These are phyloP conservation scores for Apostasia ramifera DNA, from an alignment of 106 monocot species.

Conservation along the genomic window DNA sequence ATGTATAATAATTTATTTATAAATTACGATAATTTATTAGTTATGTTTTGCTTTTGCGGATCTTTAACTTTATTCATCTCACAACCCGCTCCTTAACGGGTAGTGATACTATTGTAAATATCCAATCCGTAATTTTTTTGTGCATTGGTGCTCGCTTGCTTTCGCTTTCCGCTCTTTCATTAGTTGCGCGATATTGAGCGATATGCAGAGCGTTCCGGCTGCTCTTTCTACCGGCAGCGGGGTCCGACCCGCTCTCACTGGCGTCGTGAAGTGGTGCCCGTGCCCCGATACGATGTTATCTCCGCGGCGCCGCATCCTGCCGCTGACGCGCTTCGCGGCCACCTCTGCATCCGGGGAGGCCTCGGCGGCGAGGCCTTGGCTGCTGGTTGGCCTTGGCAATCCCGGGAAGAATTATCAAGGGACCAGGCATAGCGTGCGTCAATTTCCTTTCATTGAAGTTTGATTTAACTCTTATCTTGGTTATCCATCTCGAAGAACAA, in stretches of 20 bases:
- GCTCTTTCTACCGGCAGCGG: slow-evolving; percentile 6
- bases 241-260: not conserved
- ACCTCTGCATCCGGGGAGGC: not conserved
- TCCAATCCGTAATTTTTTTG: no score
- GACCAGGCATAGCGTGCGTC: slow-evolving; percentile 15
- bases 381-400: slow-evolving; percentile 19
- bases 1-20: no score
- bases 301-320: not conserved
- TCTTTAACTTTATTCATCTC: no score
- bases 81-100: no score
- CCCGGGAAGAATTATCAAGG: slow-evolving; percentile 15
- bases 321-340: not conserved
- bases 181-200: not conserved
- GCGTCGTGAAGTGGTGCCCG: not conserved
- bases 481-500: no score
- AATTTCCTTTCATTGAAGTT: not conserved
- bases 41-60: no score
- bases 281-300: not conserved
- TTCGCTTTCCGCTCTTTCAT: no score
- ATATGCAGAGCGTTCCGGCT: not conserved
- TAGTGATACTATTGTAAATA: no score
- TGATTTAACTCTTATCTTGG: not conserved
- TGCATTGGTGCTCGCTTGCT: no score
- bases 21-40: no score
- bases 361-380: slow-evolving; percentile 11